Evolutionary conservation across 306 rosid species (phyloP), one percentile per base, ranked within the genome.

Genomic region (Vigna angularis): DNA sequence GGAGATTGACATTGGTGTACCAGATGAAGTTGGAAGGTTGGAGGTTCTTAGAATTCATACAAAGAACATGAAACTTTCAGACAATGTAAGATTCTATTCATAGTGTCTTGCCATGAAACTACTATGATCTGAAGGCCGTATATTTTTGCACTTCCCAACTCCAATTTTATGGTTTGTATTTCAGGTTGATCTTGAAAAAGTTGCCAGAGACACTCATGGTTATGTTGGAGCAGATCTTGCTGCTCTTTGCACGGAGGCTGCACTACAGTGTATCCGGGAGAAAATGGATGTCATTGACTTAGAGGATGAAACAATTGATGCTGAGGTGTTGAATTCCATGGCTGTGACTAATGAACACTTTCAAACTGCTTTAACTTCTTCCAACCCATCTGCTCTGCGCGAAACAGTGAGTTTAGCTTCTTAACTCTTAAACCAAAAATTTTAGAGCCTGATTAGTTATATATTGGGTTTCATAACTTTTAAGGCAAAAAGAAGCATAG

Each of bases 171-270:
- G 22, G 2, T 22, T 16, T 63, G 3, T 63, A 4, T 80, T 44
- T 79, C 85, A 90, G 94, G 92, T 88, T 75, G 92, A 90, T 86
- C 90, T 90, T 42, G 92, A 90, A 81, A 80, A 82, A 80, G 91
- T 77, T 77, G 83, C 89, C 2, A 86, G 84, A 75, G 89, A 90
- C 76, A 87, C 95, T 16, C 92, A 87, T 68, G 93, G 93, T 84
- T 89, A 83, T 86, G 91, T 89, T 8, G 93, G 93, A 7, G 64
- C 91, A 17, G 93, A 87, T 82, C 90, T 89, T 63, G 91, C 93
- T 28, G 87, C 93, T 67, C 88, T 87, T 48, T 89, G 90, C 83
- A 85, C 93, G 49, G 93, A 89, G 85, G 90, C 93, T 70, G 91
- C 93, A n/a, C 87, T 89, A 3, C 91, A 89, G 49, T 89, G 93